phyloP scores from a whole-genome alignment of 208 protist genomes.

The Porcisia deanei region DNA sequence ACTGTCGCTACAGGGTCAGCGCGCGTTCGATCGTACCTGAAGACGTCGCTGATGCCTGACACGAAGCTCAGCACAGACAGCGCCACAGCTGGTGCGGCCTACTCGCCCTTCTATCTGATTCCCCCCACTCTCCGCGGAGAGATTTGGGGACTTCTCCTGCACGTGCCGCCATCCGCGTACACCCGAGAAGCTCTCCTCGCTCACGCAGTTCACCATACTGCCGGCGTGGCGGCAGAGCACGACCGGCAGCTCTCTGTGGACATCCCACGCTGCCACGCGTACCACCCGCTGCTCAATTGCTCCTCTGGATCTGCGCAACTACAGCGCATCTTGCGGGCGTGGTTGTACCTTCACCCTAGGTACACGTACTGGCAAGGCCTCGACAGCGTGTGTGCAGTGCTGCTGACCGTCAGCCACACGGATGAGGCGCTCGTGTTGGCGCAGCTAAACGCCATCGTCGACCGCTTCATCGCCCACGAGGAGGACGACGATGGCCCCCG shows the following conservation, averaged over 20 bases:
- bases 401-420: conserved; percentile 59
- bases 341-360: conserved; percentile 50
- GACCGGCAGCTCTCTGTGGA: conserved; percentile 94
- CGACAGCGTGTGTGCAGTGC: conserved; percentile 91
- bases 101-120: conserved; percentile 40
- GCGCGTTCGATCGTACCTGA: conserved; percentile 9
- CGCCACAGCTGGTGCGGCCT: neutral
- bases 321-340: conserved; percentile 80
- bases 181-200: conserved; percentile 29
- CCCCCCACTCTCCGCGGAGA: conserved; percentile 82
- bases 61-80: neutral
- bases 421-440: conserved; percentile 85
- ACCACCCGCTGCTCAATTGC: conserved; percentile 84
- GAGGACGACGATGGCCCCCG: conserved; percentile 10
- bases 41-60: neutral
- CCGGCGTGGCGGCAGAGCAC: conserved; percentile 17
- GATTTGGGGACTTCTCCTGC: conserved; percentile 89
- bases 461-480: conserved; percentile 79
- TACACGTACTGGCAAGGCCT: conserved; percentile 93
- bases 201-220: conserved; percentile 18
- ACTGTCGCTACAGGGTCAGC: neutral
- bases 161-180: conserved; percentile 44
- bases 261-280: conserved; percentile 95
- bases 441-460: conserved; percentile 80
- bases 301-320: conserved; percentile 73